A percentile compares a stretch with the other conserved stretches of the same genome.
phyloP scores from a whole-genome alignment of 2,329 filamentous ascomycete species.

The Ciborinia camelliae region DNA sequence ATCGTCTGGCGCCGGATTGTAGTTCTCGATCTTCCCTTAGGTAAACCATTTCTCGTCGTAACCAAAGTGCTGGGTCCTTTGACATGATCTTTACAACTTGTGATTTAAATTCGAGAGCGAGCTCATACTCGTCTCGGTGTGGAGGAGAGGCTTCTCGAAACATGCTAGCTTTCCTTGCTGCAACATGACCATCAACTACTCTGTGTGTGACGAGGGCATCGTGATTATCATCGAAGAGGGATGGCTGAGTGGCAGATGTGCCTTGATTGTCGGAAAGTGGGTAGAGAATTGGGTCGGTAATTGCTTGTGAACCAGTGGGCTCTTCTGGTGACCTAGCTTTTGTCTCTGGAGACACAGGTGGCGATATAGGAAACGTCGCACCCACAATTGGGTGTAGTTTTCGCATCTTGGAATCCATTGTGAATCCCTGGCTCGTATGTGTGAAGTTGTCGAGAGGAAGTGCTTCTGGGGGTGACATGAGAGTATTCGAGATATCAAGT shows the following conservation, averaged over 20 bases:
- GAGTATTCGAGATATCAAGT: conserved; percentile 42
- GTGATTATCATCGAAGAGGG: conserved; percentile 48
- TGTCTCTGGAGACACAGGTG: conserved; percentile 55
- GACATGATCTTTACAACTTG: conserved; percentile 44
- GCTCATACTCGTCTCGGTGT: conserved; percentile 50
- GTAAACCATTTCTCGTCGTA: conserved; percentile 31
- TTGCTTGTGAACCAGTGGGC: conserved; percentile 37
- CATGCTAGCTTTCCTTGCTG: conserved; percentile 31
- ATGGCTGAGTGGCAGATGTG: conserved; percentile 45
- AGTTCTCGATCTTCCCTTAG: conserved; percentile 31
- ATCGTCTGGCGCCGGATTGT: conserved; percentile 28
- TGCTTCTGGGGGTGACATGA: conserved; percentile 62
- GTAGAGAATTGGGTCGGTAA: conserved; percentile 56
- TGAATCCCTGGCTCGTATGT: conserved; percentile 20
- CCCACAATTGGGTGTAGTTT: conserved; percentile 38
- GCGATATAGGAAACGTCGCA: conserved; percentile 47
- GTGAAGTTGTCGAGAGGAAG: conserved; percentile 51
- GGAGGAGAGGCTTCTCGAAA: conserved; percentile 49
- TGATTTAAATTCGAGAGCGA: conserved; percentile 52
- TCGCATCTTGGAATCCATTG: conserved; percentile 32
- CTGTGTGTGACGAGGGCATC: conserved; percentile 39
- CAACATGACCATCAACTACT: conserved; percentile 47
- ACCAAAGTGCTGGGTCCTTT: conserved; percentile 31
- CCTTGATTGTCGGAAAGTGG: conserved; percentile 44
- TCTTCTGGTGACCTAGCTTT: conserved; percentile 28